These are phyloP conservation scores for Coniochaeta hoffmannii DNA, from an alignment of 2,329 filamentous ascomycete genomes.

Conservation along the genomic window DNA sequence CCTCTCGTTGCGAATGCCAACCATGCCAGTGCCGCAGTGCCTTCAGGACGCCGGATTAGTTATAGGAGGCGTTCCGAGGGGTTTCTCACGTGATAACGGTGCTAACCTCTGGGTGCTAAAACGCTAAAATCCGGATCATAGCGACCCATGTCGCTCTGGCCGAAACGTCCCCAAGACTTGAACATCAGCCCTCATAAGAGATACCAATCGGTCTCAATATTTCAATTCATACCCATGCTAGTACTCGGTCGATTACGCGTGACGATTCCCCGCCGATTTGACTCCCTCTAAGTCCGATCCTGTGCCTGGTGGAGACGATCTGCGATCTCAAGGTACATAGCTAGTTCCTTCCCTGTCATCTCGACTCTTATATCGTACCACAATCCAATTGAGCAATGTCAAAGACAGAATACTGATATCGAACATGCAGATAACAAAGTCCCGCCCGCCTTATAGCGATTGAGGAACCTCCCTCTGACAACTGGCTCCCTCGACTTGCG, in stretches of 20 bases:
- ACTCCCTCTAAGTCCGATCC: background rate
- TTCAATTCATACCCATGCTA: background rate
- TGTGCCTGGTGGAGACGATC: conserved; percentile 1
- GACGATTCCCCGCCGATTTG: background rate
- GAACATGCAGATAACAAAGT: background rate
- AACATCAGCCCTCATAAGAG: conserved; percentile 1
- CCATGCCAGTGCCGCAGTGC: background rate
- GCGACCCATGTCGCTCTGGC: background rate
- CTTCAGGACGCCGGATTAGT: background rate
- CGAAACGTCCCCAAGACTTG: background rate
- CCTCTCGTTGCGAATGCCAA: background rate
- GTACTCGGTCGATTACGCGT: background rate
- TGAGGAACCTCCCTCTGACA: background rate
- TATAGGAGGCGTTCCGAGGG: background rate
- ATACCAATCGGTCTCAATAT: background rate
- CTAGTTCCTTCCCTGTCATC: background rate
- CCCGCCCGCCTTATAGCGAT: background rate
- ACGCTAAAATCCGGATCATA: background rate
- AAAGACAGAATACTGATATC: background rate
- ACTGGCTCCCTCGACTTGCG: background rate
- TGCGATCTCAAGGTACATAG: conserved; percentile 4
- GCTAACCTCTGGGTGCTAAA: background rate
- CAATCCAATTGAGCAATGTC: background rate
- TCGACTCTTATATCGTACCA: conserved; percentile 3
- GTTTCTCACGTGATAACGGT: background rate